Conservation (phyloP, 164 flowering plant species). For the Cinnamomum chago region DNA sequence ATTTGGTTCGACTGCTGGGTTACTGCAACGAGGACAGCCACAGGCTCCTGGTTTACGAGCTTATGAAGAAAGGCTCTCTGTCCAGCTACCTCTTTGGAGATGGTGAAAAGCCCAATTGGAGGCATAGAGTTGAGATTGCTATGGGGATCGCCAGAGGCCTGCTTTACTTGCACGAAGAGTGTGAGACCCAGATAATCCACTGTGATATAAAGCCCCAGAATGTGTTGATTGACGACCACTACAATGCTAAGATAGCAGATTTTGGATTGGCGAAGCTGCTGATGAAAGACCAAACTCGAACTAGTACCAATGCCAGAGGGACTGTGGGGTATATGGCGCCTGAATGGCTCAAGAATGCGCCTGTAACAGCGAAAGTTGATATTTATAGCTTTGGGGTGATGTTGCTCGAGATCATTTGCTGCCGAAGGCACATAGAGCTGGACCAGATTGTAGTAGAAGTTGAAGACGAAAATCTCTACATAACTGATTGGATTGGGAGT, state of each 20-base stretch:
- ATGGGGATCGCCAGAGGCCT: conserved; percentile 24
- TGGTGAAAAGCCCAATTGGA: conserved; percentile 24
- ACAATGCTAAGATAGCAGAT: conserved; percentile 28
- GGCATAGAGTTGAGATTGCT: conserved; percentile 17
- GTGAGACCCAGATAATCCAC: conserved; percentile 23
- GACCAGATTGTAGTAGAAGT: conserved; percentile 4
- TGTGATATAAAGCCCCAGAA: conserved; percentile 29
- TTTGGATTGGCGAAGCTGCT: conserved; percentile 32
- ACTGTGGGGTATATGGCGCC: conserved; percentile 23
- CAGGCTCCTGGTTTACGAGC: conserved; percentile 22
- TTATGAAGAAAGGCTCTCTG: conserved; percentile 21
- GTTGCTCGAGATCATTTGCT: conserved; percentile 26
- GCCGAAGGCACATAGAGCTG: conserved; percentile 17
- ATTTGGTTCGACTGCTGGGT: conserved; percentile 22
- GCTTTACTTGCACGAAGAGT: conserved; percentile 23
- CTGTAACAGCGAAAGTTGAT: conserved; percentile 23
- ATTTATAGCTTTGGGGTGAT: conserved; percentile 26
- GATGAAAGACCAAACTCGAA: conserved; percentile 14
- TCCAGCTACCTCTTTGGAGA: conserved; percentile 17
- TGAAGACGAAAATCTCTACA: conserved; percentile 3
- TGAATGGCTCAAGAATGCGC: conserved; percentile 22
- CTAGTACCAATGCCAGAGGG: conserved; percentile 18
- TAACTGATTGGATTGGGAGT: conserved; percentile 15
- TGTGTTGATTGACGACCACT: conserved; percentile 17
- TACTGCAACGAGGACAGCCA: conserved; percentile 17